phyloP scores from a whole-genome alignment of 768 basidiomycete species.

The Mycena haematopus region DNA sequence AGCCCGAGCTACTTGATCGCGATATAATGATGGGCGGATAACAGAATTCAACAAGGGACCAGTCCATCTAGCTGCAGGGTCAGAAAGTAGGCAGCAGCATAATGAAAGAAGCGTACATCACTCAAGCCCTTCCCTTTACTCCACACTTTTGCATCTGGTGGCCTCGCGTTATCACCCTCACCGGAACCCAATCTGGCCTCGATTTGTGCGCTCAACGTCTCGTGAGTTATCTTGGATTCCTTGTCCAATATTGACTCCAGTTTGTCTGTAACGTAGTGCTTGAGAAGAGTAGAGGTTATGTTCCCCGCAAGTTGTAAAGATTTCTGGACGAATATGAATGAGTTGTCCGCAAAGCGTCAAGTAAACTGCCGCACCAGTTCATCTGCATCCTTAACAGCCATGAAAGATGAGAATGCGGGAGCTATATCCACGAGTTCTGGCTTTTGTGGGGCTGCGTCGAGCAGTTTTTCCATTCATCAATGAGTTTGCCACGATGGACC shows the following conservation, averaged over 20 bases:
- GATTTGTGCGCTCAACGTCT: conserved; percentile 82
- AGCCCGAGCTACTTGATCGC: conserved; percentile 79
- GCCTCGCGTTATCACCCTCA: conserved; percentile 76
- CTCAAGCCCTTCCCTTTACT: conserved; percentile 73
- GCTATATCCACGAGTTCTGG: conserved; percentile 84
- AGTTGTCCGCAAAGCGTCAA: conserved; percentile 20
- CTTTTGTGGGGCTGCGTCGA: conserved; percentile 60
- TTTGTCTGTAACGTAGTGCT: conserved; percentile 85
- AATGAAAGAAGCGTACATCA: conserved; percentile 59
- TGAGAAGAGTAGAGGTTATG: conserved; percentile 85
- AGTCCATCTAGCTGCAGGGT: conserved; percentile 70
- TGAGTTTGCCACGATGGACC: conserved; percentile 81
- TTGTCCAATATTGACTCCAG: conserved; percentile 91
- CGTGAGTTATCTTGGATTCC: conserved; percentile 90
- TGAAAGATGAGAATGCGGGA: conserved; percentile 72
- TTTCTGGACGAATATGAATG: conserved; percentile 59
- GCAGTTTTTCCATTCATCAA: conserved; percentile 83
- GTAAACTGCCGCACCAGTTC: conserved; percentile 70
- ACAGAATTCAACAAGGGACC: conserved; percentile 89
- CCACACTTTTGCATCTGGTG: conserved; percentile 95
- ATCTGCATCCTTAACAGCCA: conserved; percentile 91
- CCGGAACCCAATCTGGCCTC: conserved; percentile 89
- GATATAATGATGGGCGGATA: conserved; percentile 97
- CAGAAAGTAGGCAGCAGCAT: conserved; percentile 12
- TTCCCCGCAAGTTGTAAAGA: conserved; percentile 72